These are phyloP conservation scores for Crepidotus variabilis DNA, from an alignment of 768 basidiomycete genomes.

Conservation along the genomic window DNA sequence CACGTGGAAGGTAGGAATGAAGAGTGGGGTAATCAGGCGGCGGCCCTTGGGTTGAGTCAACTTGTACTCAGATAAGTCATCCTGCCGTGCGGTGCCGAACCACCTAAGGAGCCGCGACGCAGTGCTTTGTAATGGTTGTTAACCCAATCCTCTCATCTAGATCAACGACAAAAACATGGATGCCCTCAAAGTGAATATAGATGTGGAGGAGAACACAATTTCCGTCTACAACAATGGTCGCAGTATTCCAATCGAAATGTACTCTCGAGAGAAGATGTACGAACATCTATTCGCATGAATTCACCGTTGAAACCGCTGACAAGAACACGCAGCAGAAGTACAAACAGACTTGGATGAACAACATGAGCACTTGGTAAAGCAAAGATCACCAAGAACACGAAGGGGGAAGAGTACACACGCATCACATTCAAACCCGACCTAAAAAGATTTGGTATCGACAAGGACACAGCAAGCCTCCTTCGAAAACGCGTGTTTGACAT, in stretches of 20 bases:
- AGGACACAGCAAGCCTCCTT: slow-evolving; percentile 84
- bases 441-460: slow-evolving; percentile 90
- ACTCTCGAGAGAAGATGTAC: slow-evolving; percentile 91
- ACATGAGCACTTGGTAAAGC: slow-evolving; percentile 88
- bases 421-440: slow-evolving; percentile 94
- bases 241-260: slow-evolving; percentile 96
- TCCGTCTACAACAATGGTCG: slow-evolving; percentile 94
- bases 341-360: slow-evolving; percentile 90
- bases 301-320: slow-evolving; percentile 94
- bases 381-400: slow-evolving; percentile 90
- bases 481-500: slow-evolving; percentile 95
- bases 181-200: slow-evolving; percentile 82
- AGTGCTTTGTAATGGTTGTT: too few relatives aligned
- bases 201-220: slow-evolving; percentile 79
- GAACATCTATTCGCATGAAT: slow-evolving; percentile 96
- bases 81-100: too few relatives aligned
- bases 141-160: slow-evolving; percentile 38
- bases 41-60: too few relatives aligned
- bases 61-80: too few relatives aligned
- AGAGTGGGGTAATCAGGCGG: too few relatives aligned
- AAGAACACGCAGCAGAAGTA: slow-evolving; percentile 85
- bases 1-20: too few relatives aligned
- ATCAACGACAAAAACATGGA: slow-evolving; percentile 93
- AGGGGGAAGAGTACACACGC: slow-evolving; percentile 86
- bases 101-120: too few relatives aligned